Evolutionary conservation across 139 green algal genomes (phyloP).

Genomic region (Coelastrella sp.): DNA sequence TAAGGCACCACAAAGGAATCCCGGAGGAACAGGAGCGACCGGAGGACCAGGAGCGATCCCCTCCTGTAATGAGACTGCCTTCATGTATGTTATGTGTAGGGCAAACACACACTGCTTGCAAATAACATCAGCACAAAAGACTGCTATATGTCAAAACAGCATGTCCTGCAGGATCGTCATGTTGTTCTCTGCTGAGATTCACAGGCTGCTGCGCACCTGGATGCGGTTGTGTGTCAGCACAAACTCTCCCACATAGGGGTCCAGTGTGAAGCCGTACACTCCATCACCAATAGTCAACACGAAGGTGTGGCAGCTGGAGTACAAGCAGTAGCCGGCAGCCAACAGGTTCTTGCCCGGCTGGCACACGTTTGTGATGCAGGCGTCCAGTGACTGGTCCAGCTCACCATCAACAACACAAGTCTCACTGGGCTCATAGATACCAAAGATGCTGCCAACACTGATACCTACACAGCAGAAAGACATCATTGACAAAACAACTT

Average conservation of each 20-base stretch:
- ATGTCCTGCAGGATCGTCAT: too few species aligned
- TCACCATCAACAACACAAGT: conserved; percentile 81
- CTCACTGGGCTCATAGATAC: conserved; percentile 90
- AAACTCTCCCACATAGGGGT: conserved; percentile 91
- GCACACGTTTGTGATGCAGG: conserved; percentile 92
- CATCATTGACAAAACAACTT: background rate
- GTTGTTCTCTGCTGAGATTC: too few species aligned
- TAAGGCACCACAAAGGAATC: too few species aligned
- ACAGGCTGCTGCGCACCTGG: too few species aligned
- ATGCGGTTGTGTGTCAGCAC: conserved; percentile 90
- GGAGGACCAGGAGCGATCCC: too few species aligned
- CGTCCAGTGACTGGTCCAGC: conserved; percentile 68
- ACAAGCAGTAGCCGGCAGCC: conserved; percentile 95
- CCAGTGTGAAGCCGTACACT: conserved; percentile 96
- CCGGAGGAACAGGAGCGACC: too few species aligned
- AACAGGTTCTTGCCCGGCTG: conserved; percentile 92
- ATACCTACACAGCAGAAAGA: conserved; percentile 65
- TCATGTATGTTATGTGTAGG: too few species aligned
- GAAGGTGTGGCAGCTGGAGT: conserved; percentile 90
- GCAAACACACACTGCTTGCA: too few species aligned
- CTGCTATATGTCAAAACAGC: background rate
- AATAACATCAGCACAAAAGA: too few species aligned
- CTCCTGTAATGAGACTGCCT: too few species aligned
- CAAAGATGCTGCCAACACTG: conserved; percentile 96
- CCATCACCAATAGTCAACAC: conserved; percentile 93